Conservation (phyloP, 2,329 filamentous ascomycete genomes). For the Fusarium pseudocircinatum region DNA sequence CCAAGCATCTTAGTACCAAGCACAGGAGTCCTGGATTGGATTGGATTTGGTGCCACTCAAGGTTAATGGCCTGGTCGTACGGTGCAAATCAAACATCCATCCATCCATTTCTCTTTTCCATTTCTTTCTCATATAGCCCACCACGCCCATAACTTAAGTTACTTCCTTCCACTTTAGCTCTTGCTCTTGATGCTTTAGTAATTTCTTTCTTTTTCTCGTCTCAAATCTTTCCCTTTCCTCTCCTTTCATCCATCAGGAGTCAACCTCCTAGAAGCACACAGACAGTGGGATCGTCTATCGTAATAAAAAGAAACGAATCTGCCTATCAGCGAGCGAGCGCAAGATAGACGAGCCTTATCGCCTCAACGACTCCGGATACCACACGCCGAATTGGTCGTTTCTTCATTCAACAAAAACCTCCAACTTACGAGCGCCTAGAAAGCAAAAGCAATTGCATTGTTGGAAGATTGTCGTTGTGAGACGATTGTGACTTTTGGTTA, state of each 20-base stretch:
- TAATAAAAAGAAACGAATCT: slow-evolving; percentile 25
- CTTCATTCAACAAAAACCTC: slow-evolving; percentile 25
- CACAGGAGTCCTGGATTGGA: slow-evolving; percentile 31
- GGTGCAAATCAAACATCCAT: slow-evolving; percentile 41
- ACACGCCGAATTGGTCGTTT: slow-evolving; percentile 11
- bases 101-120: slow-evolving; percentile 5
- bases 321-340: slow-evolving; percentile 25
- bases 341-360: slow-evolving; percentile 27
- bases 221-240: slow-evolving; percentile 19
- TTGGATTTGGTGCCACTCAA: slow-evolving; percentile 29
- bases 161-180: slow-evolving; percentile 31
- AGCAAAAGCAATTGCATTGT: slow-evolving; percentile 41
- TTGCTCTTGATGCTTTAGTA: slow-evolving; percentile 34
- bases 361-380: not conserved
- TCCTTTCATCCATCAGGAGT: slow-evolving; percentile 4
- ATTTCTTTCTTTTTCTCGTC: slow-evolving; percentile 35
- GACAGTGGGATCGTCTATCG: slow-evolving; percentile 13
- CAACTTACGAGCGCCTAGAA: slow-evolving; percentile 31
- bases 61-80: slow-evolving; percentile 40
- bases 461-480: slow-evolving; percentile 35
- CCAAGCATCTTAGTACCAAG: slow-evolving; percentile 37
- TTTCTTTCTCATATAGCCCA: slow-evolving; percentile 39
- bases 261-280: slow-evolving; percentile 1
- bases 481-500: slow-evolving; percentile 37
- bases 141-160: slow-evolving; percentile 26